A percentile compares a stretch with the other conserved stretches of the same genome.
phyloP scores from a whole-genome alignment of 116 monocot species.

The Trichopus zeylanicus region DNA sequence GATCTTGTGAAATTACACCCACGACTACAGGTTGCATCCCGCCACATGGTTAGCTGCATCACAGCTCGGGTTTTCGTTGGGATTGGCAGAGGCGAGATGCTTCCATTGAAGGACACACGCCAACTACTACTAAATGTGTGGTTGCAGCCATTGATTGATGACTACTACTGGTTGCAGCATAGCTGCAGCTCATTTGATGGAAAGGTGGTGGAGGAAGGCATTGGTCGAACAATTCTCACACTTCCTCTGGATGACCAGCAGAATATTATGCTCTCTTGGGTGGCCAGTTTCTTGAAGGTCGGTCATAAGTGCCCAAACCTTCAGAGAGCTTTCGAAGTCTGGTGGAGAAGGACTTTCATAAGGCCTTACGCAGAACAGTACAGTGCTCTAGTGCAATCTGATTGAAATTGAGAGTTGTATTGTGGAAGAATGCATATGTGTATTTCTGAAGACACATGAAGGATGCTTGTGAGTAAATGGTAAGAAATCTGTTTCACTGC shows the following conservation, averaged over 20 bases:
- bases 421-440: no score
- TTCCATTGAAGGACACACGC: slow-evolving; percentile 69
- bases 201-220: slow-evolving; percentile 94
- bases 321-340: slow-evolving; percentile 94
- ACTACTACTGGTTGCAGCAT: slow-evolving; percentile 92
- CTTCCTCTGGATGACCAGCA: slow-evolving; percentile 96
- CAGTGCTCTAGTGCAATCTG: slow-evolving; percentile 13
- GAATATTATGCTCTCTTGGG: slow-evolving; percentile 78
- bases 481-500: no score
- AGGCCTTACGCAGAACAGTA: slow-evolving; percentile 75
- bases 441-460: no score
- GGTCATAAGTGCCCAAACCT: slow-evolving; percentile 95
- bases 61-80: slow-evolving; percentile 82
- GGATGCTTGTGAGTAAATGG: no score
- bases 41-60: slow-evolving; percentile 79
- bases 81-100: slow-evolving; percentile 87
- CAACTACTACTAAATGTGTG: slow-evolving; percentile 66
- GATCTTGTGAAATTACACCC: slow-evolving; percentile 63
- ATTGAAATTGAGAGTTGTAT: slow-evolving; percentile 24
- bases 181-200: slow-evolving; percentile 80
- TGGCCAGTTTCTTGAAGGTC: slow-evolving; percentile 84
- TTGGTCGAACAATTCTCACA: slow-evolving; percentile 87
- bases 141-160: slow-evolving; percentile 87
- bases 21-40: slow-evolving; percentile 52
- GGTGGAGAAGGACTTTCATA: slow-evolving; percentile 99